Percentiles rank a stretch among this genome's conserved stretches.
Evolutionary conservation across 768 basidiomycete genomes (phyloP).

Genomic region (Daedaleopsis nitida): DNA sequence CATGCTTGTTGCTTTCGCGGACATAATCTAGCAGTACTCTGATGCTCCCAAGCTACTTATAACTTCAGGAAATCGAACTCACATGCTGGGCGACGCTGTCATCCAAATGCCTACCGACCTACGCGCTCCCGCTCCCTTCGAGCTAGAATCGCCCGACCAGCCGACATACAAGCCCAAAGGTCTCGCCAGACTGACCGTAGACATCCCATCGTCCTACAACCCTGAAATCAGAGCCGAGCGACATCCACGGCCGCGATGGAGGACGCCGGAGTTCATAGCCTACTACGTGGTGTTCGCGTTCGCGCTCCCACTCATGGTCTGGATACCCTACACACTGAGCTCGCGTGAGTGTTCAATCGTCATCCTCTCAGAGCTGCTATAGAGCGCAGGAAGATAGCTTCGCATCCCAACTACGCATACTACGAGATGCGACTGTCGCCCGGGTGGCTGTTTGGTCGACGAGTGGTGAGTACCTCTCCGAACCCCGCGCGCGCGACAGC

Average conservation of each 20-base stretch:
- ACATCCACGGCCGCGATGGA: constrained; percentile 64
- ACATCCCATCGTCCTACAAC: constrained; percentile 48
- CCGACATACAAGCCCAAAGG: constrained; percentile 27
- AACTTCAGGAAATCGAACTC: neutral
- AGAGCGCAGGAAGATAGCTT: constrained; percentile 43
- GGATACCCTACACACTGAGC: constrained; percentile 75
- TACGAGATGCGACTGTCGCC: constrained; percentile 59
- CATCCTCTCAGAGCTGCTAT: neutral
- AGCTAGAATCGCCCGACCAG: constrained; percentile 21
- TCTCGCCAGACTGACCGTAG: constrained; percentile 54
- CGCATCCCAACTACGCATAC: constrained; percentile 71
- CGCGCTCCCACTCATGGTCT: constrained; percentile 74
- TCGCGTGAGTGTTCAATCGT: constrained; percentile 55
- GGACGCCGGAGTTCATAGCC: constrained; percentile 74
- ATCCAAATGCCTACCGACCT: constrained; percentile 35
- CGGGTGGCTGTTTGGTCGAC: constrained; percentile 84
- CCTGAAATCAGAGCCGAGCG: constrained; percentile 27
- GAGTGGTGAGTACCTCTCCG: constrained; percentile 59
- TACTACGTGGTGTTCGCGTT: constrained; percentile 66
- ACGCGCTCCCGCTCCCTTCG: constrained; percentile 20
- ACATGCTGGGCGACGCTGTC: constrained; percentile 26
- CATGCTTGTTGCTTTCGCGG: too few species aligned
- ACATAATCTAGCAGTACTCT: neutral
- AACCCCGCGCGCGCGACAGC: neutral
- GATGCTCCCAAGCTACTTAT: neutral